phyloP scores from a whole-genome alignment of 1,139 yeast genomes.

The Lipomyces yarrowii region DNA sequence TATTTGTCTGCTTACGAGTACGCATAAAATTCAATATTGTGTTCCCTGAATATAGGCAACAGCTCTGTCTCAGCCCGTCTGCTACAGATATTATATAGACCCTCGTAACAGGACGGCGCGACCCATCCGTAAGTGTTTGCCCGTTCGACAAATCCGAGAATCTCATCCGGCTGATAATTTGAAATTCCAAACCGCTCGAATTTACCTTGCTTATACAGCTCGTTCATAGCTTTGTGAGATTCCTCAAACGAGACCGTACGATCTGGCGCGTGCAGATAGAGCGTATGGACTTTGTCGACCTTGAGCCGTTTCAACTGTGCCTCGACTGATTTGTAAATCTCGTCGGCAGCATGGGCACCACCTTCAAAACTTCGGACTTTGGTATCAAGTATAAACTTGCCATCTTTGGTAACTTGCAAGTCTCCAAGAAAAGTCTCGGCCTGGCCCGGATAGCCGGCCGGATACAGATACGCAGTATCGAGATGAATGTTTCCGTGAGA shows the following conservation, averaged over 20 bases:
- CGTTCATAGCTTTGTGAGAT: constrained; percentile 34
- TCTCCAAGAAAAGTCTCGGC: constrained; percentile 33
- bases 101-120: constrained; percentile 35
- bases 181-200: constrained; percentile 36
- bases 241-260: constrained; percentile 34
- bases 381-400: constrained; percentile 31
- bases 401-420: constrained; percentile 20
- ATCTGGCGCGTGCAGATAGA: constrained; percentile 37
- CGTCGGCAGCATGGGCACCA: constrained; percentile 28
- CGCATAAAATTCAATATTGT: constrained; percentile 34
- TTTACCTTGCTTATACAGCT: constrained; percentile 35
- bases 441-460: constrained; percentile 28
- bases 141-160: constrained; percentile 29
- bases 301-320: constrained; percentile 30
- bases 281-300: constrained; percentile 31
- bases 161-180: constrained; percentile 33
- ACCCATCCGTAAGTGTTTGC: constrained; percentile 34
- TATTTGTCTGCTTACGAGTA: constrained; percentile 29
- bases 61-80: constrained; percentile 35
- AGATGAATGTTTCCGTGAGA: constrained; percentile 27
- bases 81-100: constrained; percentile 36
- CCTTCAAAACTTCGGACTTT: constrained; percentile 33
- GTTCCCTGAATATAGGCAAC: constrained; percentile 34
- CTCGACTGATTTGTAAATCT: constrained; percentile 29
- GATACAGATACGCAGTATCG: constrained; percentile 36